Percentiles rank a stretch among this genome's conserved stretches.
These are phyloP conservation scores for Solanum paucissectum DNA, from an alignment of 257 asterid species.

Conservation along the genomic window DNA sequence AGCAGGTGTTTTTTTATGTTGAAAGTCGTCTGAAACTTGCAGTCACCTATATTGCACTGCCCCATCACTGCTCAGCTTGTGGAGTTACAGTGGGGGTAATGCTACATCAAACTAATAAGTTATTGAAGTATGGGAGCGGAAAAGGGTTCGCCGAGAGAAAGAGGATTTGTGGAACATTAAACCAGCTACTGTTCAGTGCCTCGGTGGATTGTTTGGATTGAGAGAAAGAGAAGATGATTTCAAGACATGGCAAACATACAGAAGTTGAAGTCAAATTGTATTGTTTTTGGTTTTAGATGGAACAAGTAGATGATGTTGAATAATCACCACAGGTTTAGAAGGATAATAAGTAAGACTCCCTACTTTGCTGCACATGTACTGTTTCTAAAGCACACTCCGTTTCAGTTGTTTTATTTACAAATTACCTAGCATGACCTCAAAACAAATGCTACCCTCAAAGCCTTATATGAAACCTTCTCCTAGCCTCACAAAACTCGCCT, in stretches of 20 bases:
- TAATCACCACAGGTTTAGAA: not conserved
- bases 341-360: not conserved
- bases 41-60: not conserved
- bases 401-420: not conserved
- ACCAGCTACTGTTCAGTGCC: not conserved
- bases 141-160: not conserved
- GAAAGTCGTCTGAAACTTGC: not conserved
- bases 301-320: not conserved
- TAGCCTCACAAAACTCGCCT: not conserved
- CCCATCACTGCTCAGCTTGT: not conserved
- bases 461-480: not conserved
- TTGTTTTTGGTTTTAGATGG: not conserved
- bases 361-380: not conserved
- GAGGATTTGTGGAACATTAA: not conserved
- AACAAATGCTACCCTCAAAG: not conserved
- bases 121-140: not conserved
- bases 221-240: not conserved
- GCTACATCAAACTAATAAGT: not conserved
- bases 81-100: not conserved
- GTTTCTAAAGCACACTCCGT: not conserved
- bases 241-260: not conserved
- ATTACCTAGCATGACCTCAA: not conserved
- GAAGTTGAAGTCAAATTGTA: not conserved
- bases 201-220: not conserved
- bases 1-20: not conserved